These are phyloP conservation scores for Metschnikowia santaceciliae DNA, from an alignment of 805 yeast species.

Conservation along the genomic window DNA sequence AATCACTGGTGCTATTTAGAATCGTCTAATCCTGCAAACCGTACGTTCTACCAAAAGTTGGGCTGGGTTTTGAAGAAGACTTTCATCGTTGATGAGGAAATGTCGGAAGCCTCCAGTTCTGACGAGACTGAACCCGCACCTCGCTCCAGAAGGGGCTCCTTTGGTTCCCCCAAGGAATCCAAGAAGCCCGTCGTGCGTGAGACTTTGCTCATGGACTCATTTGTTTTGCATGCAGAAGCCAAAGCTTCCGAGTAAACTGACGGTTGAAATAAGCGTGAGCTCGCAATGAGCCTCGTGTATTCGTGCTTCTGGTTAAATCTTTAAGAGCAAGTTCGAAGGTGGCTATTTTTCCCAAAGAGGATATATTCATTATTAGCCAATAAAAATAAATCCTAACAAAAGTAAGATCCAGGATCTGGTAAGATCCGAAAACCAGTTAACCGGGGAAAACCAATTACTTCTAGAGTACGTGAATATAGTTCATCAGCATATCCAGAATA, in stretches of 20 bases:
- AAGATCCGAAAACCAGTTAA: too few species aligned
- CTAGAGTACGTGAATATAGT: too few species aligned
- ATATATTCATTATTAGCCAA: too few species aligned
- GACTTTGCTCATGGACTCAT: constrained; percentile 17
- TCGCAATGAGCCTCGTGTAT: not conserved
- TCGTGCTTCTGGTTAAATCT: not conserved
- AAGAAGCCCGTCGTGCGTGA: constrained; percentile 6
- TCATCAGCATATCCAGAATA: too few species aligned
- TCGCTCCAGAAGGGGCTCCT: constrained; percentile 14
- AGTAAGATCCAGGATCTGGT: too few species aligned
- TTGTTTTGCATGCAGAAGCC: constrained; percentile 13
- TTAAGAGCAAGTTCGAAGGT: not conserved
- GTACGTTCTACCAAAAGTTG: constrained; percentile 49
- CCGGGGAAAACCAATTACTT: too few species aligned
- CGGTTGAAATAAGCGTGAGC: not conserved
- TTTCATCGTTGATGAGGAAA: constrained; percentile 26
- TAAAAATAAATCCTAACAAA: too few species aligned
- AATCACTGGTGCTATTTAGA: constrained; percentile 46
- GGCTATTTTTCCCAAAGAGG: too few species aligned
- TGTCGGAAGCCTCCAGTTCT: constrained; percentile 13
- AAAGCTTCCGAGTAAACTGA: not conserved
- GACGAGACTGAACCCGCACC: constrained; percentile 14
- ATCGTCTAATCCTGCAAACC: constrained; percentile 52
- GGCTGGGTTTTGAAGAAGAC: constrained; percentile 42
- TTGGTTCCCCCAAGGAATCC: constrained; percentile 5